Evolutionary conservation across 2,329 filamentous ascomycete genomes (phyloP).

Genomic region (Karstenula rhodostoma): DNA sequence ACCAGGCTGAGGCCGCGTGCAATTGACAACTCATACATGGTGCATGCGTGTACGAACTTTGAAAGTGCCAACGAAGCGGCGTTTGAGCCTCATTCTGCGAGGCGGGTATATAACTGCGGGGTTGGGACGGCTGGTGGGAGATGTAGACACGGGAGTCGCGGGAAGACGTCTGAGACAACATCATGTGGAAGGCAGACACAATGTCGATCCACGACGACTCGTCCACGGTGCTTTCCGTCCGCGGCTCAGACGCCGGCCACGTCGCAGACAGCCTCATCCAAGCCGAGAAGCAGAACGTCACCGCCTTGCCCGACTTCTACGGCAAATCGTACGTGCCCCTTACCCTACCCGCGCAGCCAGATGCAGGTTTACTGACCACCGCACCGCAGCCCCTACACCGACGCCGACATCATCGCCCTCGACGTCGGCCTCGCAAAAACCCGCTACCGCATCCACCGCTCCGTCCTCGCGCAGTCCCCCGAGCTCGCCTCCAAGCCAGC

Average conservation of each 20-base stretch:
- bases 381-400: constrained; percentile 33
- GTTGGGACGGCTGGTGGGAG: not conserved
- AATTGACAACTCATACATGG: no score
- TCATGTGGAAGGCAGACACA: constrained; percentile 3
- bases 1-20: constrained; percentile 31
- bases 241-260: constrained; percentile 18
- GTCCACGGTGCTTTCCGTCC: constrained; percentile 15
- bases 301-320: constrained; percentile 14
- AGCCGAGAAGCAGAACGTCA: constrained; percentile 7
- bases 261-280: constrained; percentile 13
- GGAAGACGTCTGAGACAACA: no score
- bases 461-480: constrained; percentile 32
- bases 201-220: constrained; percentile 29
- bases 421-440: constrained; percentile 29
- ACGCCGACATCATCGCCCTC: constrained; percentile 27
- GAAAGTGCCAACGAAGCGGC: constrained; percentile 27
- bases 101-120: constrained; percentile 6
- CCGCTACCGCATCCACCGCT: constrained; percentile 36
- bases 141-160: no score
- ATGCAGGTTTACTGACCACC: not conserved
- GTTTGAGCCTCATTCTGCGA: constrained; percentile 31
- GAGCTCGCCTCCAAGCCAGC: constrained; percentile 27
- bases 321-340: constrained; percentile 26
- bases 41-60: constrained; percentile 19
- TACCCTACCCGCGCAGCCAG: not conserved